Conservation (phyloP, 495 filamentous ascomycete species). For the Darksidea phi region DNA sequence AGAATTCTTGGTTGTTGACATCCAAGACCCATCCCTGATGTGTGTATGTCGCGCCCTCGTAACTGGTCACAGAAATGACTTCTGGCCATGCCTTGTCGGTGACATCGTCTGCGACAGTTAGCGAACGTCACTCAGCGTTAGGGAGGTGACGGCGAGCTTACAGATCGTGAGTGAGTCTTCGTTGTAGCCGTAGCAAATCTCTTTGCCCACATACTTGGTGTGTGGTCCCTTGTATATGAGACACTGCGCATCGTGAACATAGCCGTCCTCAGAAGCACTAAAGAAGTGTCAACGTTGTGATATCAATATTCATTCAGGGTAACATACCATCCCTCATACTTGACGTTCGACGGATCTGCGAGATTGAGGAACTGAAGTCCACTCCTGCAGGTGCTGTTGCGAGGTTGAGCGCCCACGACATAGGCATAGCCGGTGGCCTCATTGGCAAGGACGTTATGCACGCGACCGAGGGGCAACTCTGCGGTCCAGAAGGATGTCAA, state of each 20-base stretch:
- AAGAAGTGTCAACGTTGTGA: not conserved
- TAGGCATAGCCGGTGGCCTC: constrained; percentile 52
- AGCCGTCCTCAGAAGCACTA: constrained; percentile 52
- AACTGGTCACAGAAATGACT: constrained; percentile 56
- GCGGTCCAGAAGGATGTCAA: constrained; percentile 33
- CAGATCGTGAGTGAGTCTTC: constrained; percentile 45
- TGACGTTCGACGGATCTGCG: not conserved
- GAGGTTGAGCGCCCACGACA: constrained; percentile 50
- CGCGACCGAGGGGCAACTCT: constrained; percentile 46
- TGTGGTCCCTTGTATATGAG: constrained; percentile 56
- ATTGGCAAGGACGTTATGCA: constrained; percentile 42
- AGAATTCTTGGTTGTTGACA: constrained; percentile 49
- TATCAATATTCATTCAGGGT: not conserved
- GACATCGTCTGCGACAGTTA: constrained; percentile 51
- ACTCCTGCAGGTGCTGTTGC: constrained; percentile 46
- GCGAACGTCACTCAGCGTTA: not conserved
- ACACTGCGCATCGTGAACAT: constrained; percentile 61
- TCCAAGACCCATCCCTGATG: constrained; percentile 63
- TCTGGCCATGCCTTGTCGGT: constrained; percentile 51
- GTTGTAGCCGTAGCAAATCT: constrained; percentile 62
- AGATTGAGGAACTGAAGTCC: constrained; percentile 46
- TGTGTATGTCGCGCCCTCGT: constrained; percentile 57
- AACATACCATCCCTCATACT: not conserved
- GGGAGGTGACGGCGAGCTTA: not conserved
- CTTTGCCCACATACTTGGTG: constrained; percentile 49